These are phyloP conservation scores for Magnolia sinica DNA, from an alignment of 164 flowering plant species.

Conservation along the genomic window DNA sequence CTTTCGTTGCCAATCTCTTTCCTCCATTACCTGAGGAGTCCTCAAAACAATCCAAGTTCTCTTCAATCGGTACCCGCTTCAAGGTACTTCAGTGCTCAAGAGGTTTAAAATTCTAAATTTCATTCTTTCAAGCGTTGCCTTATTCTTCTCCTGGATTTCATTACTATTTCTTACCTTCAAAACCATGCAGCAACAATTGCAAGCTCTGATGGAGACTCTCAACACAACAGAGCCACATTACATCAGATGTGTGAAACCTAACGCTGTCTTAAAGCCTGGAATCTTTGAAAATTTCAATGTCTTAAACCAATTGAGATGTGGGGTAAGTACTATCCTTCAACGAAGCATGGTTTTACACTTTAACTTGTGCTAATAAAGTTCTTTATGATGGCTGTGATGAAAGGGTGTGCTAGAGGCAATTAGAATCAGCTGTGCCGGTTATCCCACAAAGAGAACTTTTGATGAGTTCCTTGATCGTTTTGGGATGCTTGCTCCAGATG, in stretches of 20 bases:
- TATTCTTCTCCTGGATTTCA: neutral
- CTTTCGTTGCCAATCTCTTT: constrained; percentile 67
- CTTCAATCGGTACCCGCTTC: constrained; percentile 84
- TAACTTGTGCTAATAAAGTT: neutral
- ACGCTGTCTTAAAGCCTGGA: constrained; percentile 66
- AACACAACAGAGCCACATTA: constrained; percentile 83
- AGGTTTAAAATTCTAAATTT: constrained; percentile 3
- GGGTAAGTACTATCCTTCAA: constrained; percentile 43
- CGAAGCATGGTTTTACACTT: neutral
- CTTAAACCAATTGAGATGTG: constrained; percentile 73
- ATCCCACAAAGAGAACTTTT: constrained; percentile 77
- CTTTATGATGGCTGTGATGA: constrained; percentile 4
- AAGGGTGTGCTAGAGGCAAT: constrained; percentile 88
- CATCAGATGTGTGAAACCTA: constrained; percentile 85
- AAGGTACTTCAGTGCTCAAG: constrained; percentile 42
- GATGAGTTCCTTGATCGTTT: constrained; percentile 80
- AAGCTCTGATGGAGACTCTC: constrained; percentile 77
- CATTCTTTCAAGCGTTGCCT: neutral
- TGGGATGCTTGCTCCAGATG: constrained; percentile 68
- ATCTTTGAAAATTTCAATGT: constrained; percentile 77
- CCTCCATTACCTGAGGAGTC: constrained; percentile 73
- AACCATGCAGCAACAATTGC: constrained; percentile 71
- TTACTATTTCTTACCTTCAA: neutral
- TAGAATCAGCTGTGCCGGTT: constrained; percentile 87
- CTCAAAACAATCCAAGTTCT: constrained; percentile 80